Percentiles rank a stretch among this genome's conserved stretches.
Conservation (phyloP, 371 early-diverging fungal species). For the Actinomucor elegans region DNA sequence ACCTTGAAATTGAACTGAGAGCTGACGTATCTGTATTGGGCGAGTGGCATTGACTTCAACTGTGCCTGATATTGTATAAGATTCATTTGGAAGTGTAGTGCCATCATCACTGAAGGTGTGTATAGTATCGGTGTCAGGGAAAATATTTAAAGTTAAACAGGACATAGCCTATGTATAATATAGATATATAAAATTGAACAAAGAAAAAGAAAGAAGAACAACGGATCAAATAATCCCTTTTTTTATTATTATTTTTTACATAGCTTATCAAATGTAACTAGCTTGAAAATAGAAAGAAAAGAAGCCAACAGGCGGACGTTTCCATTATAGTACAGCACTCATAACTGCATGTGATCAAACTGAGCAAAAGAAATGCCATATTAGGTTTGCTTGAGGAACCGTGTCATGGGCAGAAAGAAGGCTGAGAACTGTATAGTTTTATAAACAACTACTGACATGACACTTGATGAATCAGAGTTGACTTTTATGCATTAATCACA, state of each 20-base stretch:
- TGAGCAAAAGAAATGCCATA: background rate
- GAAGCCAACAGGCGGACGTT: constrained; percentile 3
- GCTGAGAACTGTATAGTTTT: too few species aligned
- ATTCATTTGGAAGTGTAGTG: constrained; percentile 23
- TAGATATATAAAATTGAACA: background rate
- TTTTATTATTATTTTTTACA: background rate
- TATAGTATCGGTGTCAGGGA: constrained; percentile 25
- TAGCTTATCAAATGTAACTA: background rate
- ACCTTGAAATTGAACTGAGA: constrained; percentile 31
- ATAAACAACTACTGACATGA: too few species aligned
- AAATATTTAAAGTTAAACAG: constrained; percentile 15
- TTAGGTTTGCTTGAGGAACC: background rate
- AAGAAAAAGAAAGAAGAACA: background rate
- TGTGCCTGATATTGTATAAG: constrained; percentile 20
- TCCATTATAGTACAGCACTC: background rate
- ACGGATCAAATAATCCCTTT: background rate
- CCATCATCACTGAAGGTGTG: constrained; percentile 23
- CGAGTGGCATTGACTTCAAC: constrained; percentile 24
- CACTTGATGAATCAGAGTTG: too few species aligned
- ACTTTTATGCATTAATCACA: too few species aligned
- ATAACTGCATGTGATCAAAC: constrained; percentile 1
- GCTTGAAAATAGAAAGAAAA: background rate
- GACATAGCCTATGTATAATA: background rate
- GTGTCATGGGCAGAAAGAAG: too few species aligned
- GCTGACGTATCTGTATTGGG: constrained; percentile 25